Evolutionary conservation across 495 filamentous ascomycete species (phyloP), one percentile per base, ranked within the genome.

Genomic region (Umbilicaria muhlenbergii): DNA sequence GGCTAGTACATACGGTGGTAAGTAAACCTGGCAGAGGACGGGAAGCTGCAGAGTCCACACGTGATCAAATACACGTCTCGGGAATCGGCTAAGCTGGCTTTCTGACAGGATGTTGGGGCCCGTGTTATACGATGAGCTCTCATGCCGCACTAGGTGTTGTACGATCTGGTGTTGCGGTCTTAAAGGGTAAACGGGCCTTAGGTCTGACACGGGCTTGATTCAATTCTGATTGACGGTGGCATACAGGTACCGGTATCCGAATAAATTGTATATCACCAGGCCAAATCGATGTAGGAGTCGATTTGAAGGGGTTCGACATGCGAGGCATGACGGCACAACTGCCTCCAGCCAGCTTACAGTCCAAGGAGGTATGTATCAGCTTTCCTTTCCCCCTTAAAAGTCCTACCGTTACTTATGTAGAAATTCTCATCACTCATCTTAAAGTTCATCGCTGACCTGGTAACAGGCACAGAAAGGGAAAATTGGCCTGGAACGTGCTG

Each of bases 111-210:
- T 73, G 74, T 48, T 77, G 71, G 70, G 75, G 73, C 3, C 67
- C 71, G 5, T 61, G 58, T 19, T 74, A 71, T 43, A 78, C 74
- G 5, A 74, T 79, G 67, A 59, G 57, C 17, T 67, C 65, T 32
- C 73, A 77, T 52, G 75, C 75, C 13, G 72, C 72, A 17, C 51
- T 77, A 21, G 75, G 75, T 0, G 73, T 77, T 12, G 75, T 79
- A 10, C 52, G 66, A 33, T 59, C 71, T 12, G 74, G 75, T 5
- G 74, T 78, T 0, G 67, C 70, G 2, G 66, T 69, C 32, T 50
- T 78, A 39, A 76, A 73, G 53, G 72, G 57, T 17, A 2, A 36
- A 33, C 13, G 34, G 17, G 13, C 12, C 34, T 12, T 17, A 28
- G 6, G 6, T 11, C 1, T 19, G 14, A 6, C 3, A 37, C 6